Evolutionary conservation across 371 early-diverging fungal genomes (phyloP).

Genomic region (Lichtheimia hyalospora): DNA sequence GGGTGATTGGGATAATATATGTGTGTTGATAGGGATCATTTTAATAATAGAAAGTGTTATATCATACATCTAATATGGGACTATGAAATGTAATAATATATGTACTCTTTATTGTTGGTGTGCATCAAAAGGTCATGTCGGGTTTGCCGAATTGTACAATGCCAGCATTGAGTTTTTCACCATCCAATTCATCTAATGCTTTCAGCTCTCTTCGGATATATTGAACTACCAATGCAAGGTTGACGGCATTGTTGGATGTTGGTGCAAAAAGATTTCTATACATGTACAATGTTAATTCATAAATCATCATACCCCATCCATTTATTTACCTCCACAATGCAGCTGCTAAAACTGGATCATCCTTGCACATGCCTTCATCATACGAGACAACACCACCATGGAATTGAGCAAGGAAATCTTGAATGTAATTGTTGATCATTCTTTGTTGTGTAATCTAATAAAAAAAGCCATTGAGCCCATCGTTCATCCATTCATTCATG

Average conservation of each 20-base stretch:
- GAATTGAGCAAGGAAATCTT: conserved; percentile 81
- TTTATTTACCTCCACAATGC: conserved; percentile 83
- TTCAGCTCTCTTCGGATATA: conserved; percentile 68
- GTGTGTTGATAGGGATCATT: too few relatives aligned
- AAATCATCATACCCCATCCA: too few relatives aligned
- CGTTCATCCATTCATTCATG: not conserved
- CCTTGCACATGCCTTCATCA: conserved; percentile 91
- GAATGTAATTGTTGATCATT: conserved; percentile 73
- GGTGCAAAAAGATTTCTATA: conserved; percentile 70
- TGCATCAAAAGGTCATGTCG: conserved; percentile 1
- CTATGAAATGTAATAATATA: not conserved
- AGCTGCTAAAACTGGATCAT: conserved; percentile 89
- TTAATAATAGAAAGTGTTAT: too few relatives aligned
- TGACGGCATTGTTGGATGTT: conserved; percentile 54
- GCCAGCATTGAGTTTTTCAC: conserved; percentile 47
- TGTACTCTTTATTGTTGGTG: not conserved
- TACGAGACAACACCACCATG: conserved; percentile 91
- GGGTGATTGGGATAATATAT: not conserved
- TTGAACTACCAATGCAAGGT: conserved; percentile 60
- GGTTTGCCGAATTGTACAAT: conserved; percentile 41
- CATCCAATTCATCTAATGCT: conserved; percentile 53
- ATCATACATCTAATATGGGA: too few relatives aligned
- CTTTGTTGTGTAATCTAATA: conserved; percentile 67
- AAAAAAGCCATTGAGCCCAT: too few relatives aligned
- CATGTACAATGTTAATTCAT: not conserved